phyloP scores from a whole-genome alignment of 2,329 filamentous ascomycete genomes.

The Fusarium odoratissimum region DNA sequence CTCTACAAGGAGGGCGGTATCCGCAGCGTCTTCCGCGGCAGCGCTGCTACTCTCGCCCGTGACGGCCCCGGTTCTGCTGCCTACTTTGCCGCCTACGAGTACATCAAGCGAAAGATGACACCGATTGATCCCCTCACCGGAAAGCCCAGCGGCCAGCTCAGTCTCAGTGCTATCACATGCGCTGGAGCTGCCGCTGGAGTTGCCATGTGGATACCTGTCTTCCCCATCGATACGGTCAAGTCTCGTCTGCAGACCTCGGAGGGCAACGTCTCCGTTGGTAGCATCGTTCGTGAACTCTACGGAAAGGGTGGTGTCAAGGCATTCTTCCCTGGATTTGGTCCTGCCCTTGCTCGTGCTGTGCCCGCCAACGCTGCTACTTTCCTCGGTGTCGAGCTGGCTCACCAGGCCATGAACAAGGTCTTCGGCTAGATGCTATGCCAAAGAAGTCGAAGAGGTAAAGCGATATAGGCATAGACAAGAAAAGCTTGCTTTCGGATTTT shows the following conservation, averaged over 20 bases:
- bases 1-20: conserved; percentile 92
- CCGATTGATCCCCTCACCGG: conserved; percentile 81
- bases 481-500: conserved; percentile 28
- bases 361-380: conserved; percentile 98
- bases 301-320: conserved; percentile 84
- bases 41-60: conserved; percentile 88
- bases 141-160: conserved; percentile 80
- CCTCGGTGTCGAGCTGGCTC: conserved; percentile 83
- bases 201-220: conserved; percentile 99
- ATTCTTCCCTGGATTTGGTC: conserved; percentile 97
- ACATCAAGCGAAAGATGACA: conserved; percentile 88
- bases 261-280: conserved; percentile 82
- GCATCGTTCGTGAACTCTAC: conserved; percentile 86
- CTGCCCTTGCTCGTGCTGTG: conserved; percentile 90
- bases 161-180: conserved; percentile 82
- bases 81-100: conserved; percentile 98
- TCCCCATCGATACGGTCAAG: conserved; percentile 98
- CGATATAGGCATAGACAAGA: background rate
- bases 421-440: conserved; percentile 59
- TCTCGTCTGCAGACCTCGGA: conserved; percentile 91
- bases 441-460: background rate
- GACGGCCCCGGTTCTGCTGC: conserved; percentile 94
- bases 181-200: conserved; percentile 93
- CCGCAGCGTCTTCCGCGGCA: conserved; percentile 91
- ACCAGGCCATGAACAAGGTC: conserved; percentile 82